A percentile compares a stretch with the other conserved stretches of the same genome.
Evolutionary conservation across 768 basidiomycete species (phyloP).

Genomic region (Agrocybe chaxingu): DNA sequence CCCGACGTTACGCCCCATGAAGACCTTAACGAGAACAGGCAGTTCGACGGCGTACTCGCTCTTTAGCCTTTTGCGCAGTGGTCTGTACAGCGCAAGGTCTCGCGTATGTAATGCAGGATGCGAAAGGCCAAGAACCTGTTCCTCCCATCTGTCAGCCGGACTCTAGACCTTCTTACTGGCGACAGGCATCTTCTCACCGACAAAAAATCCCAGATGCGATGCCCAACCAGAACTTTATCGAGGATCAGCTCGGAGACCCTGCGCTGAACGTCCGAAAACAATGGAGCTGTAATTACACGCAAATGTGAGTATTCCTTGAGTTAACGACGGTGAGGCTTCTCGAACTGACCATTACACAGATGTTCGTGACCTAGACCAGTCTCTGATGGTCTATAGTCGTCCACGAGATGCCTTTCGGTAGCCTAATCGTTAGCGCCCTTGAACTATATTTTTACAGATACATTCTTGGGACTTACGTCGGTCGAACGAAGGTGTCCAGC

Average conservation of each 20-base stretch:
- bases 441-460: not conserved
- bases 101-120: constrained; percentile 52
- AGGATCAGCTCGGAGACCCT: constrained; percentile 39
- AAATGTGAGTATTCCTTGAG: no score
- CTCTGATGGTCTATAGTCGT: constrained; percentile 41
- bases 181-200: constrained; percentile 30
- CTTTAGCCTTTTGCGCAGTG: constrained; percentile 41
- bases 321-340: no score
- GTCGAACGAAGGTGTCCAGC: constrained; percentile 49
- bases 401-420: constrained; percentile 37
- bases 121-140: constrained; percentile 46
- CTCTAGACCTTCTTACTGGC: not conserved
- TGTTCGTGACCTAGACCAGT: constrained; percentile 42
- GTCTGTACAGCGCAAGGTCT: constrained; percentile 52
- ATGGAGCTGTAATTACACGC: constrained; percentile 32
- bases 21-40: constrained; percentile 35
- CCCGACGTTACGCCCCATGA: constrained; percentile 45
- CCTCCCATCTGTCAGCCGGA: not conserved
- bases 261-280: constrained; percentile 45
- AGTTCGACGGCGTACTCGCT: constrained; percentile 35
- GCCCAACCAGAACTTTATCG: constrained; percentile 53
- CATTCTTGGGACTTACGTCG: constrained; percentile 38
- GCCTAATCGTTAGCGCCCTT: not conserved
- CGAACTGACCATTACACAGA: constrained; percentile 36
- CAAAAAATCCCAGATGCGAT: constrained; percentile 50